A percentile compares a stretch with the other conserved stretches of the same genome.
These are phyloP conservation scores for Syncephalis plumigaleata DNA, from an alignment of 371 early-diverging fungal genomes.

Conservation along the genomic window DNA sequence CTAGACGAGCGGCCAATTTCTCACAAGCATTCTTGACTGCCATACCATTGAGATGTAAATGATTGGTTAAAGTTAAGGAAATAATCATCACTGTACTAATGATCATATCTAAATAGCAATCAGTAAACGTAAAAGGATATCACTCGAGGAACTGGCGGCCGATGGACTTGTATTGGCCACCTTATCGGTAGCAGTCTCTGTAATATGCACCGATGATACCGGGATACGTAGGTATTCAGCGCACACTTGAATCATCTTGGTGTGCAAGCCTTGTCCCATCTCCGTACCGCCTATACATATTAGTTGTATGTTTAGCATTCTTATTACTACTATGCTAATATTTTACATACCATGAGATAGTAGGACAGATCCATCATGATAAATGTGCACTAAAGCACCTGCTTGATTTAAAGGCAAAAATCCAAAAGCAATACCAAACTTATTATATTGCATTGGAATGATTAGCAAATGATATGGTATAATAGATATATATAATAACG, in stretches of 20 bases:
- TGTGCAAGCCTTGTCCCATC: slow-evolving; percentile 73
- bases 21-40: slow-evolving; percentile 55
- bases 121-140: slow-evolving; percentile 6
- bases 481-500: neutral
- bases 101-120: too few species aligned
- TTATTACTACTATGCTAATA: neutral
- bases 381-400: slow-evolving; percentile 60
- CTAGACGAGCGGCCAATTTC: slow-evolving; percentile 36
- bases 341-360: slow-evolving; percentile 33
- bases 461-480: too few species aligned
- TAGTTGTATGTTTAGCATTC: slow-evolving; percentile 3
- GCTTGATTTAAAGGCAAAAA: slow-evolving; percentile 54
- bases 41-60: slow-evolving; percentile 35
- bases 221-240: slow-evolving; percentile 46
- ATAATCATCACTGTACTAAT: too few species aligned
- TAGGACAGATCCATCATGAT: slow-evolving; percentile 57
- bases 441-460: too few species aligned
- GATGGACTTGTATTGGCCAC: slow-evolving; percentile 55
- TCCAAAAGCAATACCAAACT: slow-evolving; percentile 49
- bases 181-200: slow-evolving; percentile 53
- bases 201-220: slow-evolving; percentile 34
- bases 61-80: too few species aligned
- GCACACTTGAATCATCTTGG: slow-evolving; percentile 56
- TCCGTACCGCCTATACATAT: slow-evolving; percentile 43
- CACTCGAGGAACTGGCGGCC: slow-evolving; percentile 51